These are phyloP conservation scores for Pythium chondricola DNA, from an alignment of 352 stramenopile genomes.

Conservation along the genomic window DNA sequence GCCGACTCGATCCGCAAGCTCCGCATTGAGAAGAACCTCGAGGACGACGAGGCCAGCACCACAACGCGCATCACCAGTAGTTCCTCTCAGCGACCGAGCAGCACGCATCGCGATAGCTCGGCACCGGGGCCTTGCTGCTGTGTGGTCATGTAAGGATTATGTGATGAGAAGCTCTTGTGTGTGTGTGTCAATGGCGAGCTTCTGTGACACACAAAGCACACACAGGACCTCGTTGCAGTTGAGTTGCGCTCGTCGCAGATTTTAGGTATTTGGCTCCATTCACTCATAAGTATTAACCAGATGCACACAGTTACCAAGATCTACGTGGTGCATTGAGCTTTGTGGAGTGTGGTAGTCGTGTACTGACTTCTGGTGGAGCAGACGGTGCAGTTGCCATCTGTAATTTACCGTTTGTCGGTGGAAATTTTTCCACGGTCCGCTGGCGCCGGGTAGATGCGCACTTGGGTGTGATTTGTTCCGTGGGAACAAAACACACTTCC, in stretches of 20 bases:
- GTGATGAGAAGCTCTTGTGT: neutral
- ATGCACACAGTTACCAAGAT: neutral
- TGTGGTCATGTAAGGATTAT: conserved; percentile 45
- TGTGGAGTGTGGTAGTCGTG: neutral
- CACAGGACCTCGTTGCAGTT: neutral
- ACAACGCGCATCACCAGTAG: neutral
- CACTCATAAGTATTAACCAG: conserved; percentile 15
- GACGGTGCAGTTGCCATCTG: neutral
- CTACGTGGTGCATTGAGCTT: conserved; percentile 3
- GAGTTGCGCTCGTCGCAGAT: conserved; percentile 15
- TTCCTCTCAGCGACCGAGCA: neutral
- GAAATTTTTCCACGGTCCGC: conserved; percentile 1
- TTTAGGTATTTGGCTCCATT: neutral
- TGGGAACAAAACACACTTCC: conserved; percentile 1
- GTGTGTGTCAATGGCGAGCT: neutral
- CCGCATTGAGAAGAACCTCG: conserved; percentile 31
- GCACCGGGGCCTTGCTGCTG: conserved; percentile 33
- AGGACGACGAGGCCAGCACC: conserved; percentile 11
- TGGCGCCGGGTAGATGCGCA: conserved; percentile 3
- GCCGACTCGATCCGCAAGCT: conserved; percentile 59
- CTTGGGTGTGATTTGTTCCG: conserved; percentile 5
- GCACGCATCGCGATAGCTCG: neutral
- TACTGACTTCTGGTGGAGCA: conserved; percentile 6
- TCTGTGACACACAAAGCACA: conserved; percentile 1
- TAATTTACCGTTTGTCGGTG: too few species aligned